Percentiles rank a stretch among this genome's conserved stretches.
phyloP scores from a whole-genome alignment of 352 stramenopile species.

The Globisporangium middletonii region DNA sequence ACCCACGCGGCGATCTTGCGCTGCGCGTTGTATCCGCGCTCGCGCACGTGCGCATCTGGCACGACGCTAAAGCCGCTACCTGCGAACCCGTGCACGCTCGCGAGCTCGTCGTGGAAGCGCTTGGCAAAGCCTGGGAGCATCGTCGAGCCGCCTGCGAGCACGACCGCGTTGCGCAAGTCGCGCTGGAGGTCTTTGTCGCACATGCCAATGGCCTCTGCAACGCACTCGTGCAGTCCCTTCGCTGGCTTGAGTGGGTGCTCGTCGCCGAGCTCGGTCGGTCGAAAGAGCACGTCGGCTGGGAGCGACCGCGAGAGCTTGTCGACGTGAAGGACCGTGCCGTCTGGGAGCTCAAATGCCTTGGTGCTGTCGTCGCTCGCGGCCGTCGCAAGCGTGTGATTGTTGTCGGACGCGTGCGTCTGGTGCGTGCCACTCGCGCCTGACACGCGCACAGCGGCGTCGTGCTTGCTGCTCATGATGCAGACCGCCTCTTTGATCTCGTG shows the following conservation, averaged over 20 bases:
- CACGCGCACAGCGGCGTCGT: constrained; percentile 11
- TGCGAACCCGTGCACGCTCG: constrained; percentile 1
- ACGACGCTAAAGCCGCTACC: constrained; percentile 48
- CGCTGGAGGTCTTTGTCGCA: constrained; percentile 82
- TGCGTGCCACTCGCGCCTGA: neutral
- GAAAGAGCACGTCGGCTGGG: constrained; percentile 80
- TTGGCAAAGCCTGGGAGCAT: constrained; percentile 80
- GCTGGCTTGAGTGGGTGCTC: constrained; percentile 77
- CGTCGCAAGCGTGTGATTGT: neutral
- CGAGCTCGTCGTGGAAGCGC: constrained; percentile 72
- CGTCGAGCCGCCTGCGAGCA: constrained; percentile 81
- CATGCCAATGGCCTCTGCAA: constrained; percentile 77
- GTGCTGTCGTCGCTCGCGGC: constrained; percentile 4
- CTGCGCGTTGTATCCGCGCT: constrained; percentile 86
- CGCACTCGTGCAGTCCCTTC: constrained; percentile 83
- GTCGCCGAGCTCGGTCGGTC: constrained; percentile 86
- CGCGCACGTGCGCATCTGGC: constrained; percentile 65
- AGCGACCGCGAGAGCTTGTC: constrained; percentile 64
- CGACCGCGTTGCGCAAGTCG: constrained; percentile 66
- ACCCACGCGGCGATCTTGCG: constrained; percentile 85
- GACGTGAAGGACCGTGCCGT: constrained; percentile 84
- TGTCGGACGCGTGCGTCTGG: constrained; percentile 1
- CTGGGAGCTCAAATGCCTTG: constrained; percentile 77
- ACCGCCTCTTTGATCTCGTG: constrained; percentile 83
- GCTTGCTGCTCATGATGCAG: constrained; percentile 28